Percentiles rank a stretch among this genome's conserved stretches.
These are phyloP conservation scores for Gymnopilus junonius DNA, from an alignment of 768 basidiomycete species.

Conservation along the genomic window DNA sequence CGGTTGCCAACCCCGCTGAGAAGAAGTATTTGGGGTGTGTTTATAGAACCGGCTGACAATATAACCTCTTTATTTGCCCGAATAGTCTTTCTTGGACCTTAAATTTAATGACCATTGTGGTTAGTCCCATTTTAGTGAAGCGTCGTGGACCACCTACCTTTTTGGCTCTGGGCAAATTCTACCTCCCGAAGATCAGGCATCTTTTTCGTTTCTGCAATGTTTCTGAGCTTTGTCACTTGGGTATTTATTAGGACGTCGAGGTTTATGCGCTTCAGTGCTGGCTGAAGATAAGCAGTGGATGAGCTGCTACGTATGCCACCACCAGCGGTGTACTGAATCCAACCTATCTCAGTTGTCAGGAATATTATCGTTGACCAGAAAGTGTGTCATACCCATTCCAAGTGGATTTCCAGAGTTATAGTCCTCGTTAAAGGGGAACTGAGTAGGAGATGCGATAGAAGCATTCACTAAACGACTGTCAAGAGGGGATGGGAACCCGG, in stretches of 20 bases:
- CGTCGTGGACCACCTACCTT: not conserved
- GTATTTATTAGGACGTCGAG: conserved; percentile 8
- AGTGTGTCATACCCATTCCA: not conserved
- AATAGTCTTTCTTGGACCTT: too few relatives aligned
- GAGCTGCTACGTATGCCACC: conserved; percentile 11
- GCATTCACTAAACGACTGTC: too few relatives aligned
- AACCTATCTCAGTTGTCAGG: conserved; percentile 6
- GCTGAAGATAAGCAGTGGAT: conserved; percentile 4
- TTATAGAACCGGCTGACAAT: conserved; percentile 35
- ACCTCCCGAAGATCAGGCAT: not conserved
- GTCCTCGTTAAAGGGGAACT: too few relatives aligned
- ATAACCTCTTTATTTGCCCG: conserved; percentile 6
- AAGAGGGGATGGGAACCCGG: too few relatives aligned
- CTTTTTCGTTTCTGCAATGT: not conserved
- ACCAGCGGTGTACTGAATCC: not conserved
- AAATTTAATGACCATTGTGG: not conserved
- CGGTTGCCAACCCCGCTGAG: conserved; percentile 36
- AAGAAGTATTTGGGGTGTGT: conserved; percentile 34
- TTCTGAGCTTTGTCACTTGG: conserved; percentile 21
- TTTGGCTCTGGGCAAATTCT: not conserved
- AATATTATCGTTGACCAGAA: not conserved
- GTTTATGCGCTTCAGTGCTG: not conserved
- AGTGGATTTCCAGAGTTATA: too few relatives aligned
- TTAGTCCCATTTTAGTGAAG: not conserved
- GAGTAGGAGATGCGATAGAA: too few relatives aligned